Conservation (phyloP, 257 asterid genomes). For the Orobanche coerulescens region DNA sequence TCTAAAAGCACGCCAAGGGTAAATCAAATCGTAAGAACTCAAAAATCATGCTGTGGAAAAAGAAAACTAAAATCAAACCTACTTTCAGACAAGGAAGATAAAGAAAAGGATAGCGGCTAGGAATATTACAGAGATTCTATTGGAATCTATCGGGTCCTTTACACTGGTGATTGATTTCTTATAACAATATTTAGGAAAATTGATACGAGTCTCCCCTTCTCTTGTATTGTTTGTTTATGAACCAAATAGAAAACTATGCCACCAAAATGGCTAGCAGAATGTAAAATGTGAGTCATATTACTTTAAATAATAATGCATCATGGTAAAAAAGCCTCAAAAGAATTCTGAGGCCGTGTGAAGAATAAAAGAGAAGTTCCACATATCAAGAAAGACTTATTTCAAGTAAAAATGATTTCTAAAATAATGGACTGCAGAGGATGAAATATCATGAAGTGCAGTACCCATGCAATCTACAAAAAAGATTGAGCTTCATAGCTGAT, state of each 20-base stretch:
- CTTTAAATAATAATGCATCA: neutral
- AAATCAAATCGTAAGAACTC: too few species aligned
- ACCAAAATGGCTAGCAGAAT: neutral
- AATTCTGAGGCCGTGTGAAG: neutral
- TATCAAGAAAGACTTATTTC: neutral
- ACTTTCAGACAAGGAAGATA: too few species aligned
- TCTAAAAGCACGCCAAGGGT: too few species aligned
- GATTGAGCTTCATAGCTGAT: neutral
- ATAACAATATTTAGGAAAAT: slow-evolving; percentile 10
- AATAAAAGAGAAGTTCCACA: neutral
- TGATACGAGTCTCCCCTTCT: slow-evolving; percentile 5
- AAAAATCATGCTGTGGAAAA: too few species aligned
- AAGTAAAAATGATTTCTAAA: neutral
- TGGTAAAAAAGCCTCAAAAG: neutral
- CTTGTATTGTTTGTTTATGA: neutral
- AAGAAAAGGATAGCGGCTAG: too few species aligned
- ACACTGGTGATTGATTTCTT: neutral
- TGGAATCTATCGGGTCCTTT: too few species aligned
- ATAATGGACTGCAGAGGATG: neutral
- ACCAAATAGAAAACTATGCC: neutral
- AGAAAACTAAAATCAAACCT: too few species aligned
- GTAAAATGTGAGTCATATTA: neutral
- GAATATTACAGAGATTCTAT: too few species aligned
- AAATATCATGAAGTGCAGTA: neutral
- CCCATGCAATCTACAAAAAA: neutral